Conservation (phyloP, 2,329 filamentous ascomycete genomes). For the Fusarium proliferatum region DNA sequence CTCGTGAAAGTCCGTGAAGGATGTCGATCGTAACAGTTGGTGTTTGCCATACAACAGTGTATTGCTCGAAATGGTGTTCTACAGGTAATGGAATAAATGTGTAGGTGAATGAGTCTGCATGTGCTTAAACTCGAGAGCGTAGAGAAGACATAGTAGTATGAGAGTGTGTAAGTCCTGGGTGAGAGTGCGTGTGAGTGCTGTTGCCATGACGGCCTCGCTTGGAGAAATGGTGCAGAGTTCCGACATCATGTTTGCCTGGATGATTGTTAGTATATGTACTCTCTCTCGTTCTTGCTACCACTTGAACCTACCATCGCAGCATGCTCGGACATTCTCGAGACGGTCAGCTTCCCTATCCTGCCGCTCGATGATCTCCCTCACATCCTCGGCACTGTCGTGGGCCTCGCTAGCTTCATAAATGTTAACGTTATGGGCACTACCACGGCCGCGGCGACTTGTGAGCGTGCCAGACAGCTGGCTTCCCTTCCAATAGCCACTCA, state of each 20-base stretch:
- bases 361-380: conserved; percentile 81
- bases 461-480: conserved; percentile 62
- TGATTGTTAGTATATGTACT: conserved; percentile 33
- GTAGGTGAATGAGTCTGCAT: conserved; percentile 7
- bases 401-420: conserved; percentile 72
- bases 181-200: conserved; percentile 51
- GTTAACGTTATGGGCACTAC: conserved; percentile 56
- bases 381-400: conserved; percentile 84
- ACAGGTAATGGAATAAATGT: conserved; percentile 4
- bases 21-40: conserved; percentile 42
- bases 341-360: conserved; percentile 81
- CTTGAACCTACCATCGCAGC: conserved; percentile 85
- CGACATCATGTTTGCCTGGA: conserved; percentile 79
- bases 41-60: conserved; percentile 23
- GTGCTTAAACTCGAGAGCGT: conserved; percentile 51
- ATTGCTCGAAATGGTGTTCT: conserved; percentile 12
- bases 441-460: conserved; percentile 65
- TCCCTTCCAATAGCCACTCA: conserved; percentile 70
- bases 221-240: conserved; percentile 62
- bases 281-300: neutral
- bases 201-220: conserved; percentile 57
- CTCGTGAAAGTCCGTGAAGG: conserved; percentile 47
- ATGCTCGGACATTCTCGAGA: conserved; percentile 94
- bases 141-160: conserved; percentile 51
- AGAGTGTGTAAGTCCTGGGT: conserved; percentile 51